phyloP scores from a whole-genome alignment of 768 basidiomycete genomes.

The Gymnopilus junonius region DNA sequence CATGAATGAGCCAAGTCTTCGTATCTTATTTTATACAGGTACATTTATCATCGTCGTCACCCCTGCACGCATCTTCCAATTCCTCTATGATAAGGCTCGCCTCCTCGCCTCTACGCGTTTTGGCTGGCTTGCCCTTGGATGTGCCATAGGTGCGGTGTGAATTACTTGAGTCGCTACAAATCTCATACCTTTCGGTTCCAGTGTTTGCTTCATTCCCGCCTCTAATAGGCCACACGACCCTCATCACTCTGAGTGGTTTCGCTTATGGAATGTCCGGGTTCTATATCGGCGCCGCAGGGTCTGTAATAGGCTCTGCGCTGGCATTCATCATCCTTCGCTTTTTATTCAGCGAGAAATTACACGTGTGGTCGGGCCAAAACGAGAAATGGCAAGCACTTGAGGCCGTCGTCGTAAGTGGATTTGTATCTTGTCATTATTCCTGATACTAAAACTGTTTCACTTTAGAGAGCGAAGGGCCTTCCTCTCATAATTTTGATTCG shows the following conservation, averaged over 20 bases:
- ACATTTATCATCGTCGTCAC: conserved; percentile 55
- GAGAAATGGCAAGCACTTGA: conserved; percentile 82
- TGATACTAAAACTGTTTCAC: conserved; percentile 2
- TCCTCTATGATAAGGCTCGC: conserved; percentile 69
- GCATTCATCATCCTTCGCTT: conserved; percentile 65
- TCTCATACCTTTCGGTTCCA: conserved; percentile 21
- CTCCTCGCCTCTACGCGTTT: conserved; percentile 58
- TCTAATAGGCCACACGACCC: conserved; percentile 69
- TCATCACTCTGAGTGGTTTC: conserved; percentile 75
- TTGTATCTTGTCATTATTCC: not conserved
- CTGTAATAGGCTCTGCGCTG: conserved; percentile 65
- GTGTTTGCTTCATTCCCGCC: conserved; percentile 61
- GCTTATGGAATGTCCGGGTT: conserved; percentile 84
- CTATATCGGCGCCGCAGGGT: conserved; percentile 61
- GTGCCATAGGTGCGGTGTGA: conserved; percentile 50
- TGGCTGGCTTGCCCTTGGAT: conserved; percentile 64
- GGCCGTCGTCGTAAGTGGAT: conserved; percentile 64
- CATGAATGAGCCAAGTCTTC: not conserved
- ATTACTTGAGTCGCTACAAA: not conserved
- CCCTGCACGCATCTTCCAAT: conserved; percentile 71
- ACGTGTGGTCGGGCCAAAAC: conserved; percentile 62
- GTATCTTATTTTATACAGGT: conserved; percentile 23
- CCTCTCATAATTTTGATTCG: conserved; percentile 84
- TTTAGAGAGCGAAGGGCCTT: conserved; percentile 72
- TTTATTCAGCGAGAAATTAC: conserved; percentile 59